Percentiles rank a stretch among this genome's conserved stretches.
phyloP scores from a whole-genome alignment of 1,139 yeast species.

The Yamadazyma membranifaciens region DNA sequence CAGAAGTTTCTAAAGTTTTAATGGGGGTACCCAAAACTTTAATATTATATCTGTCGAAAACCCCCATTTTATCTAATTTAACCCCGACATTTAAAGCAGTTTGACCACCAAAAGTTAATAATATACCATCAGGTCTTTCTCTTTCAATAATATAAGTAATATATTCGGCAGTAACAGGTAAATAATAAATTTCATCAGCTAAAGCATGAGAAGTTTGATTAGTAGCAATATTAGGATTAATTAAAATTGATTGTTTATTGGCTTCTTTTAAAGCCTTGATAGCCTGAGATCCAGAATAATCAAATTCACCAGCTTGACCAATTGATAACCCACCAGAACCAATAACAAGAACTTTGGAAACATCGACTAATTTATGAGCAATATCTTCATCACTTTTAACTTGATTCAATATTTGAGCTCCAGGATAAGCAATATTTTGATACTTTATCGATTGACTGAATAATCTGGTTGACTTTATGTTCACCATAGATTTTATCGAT shows the following conservation, averaged over 20 bases:
- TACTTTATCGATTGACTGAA: constrained; percentile 4
- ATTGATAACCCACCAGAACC: constrained; percentile 98
- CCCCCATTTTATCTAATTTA: constrained; percentile 89
- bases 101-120: constrained; percentile 97
- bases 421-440: constrained; percentile 29
- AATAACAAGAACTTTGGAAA: constrained; percentile 82
- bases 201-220: constrained; percentile 94
- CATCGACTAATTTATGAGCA: constrained; percentile 65
- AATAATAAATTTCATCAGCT: constrained; percentile 91
- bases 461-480: background rate
- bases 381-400: constrained; percentile 25
- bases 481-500: background rate
- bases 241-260: constrained; percentile 76
- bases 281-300: constrained; percentile 97
- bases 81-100: constrained; percentile 97
- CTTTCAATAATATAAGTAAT: constrained; percentile 91
- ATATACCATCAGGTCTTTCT: constrained; percentile 93
- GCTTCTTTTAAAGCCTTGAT: constrained; percentile 94
- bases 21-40: constrained; percentile 98
- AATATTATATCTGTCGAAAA: constrained; percentile 83
- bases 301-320: constrained; percentile 99
- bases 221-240: constrained; percentile 97
- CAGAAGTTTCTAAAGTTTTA: constrained; percentile 90
- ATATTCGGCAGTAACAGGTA: constrained; percentile 96
- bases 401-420: constrained; percentile 39